phyloP scores from a whole-genome alignment of 768 basidiomycete species.

The Suillus fuscotomentosus region DNA sequence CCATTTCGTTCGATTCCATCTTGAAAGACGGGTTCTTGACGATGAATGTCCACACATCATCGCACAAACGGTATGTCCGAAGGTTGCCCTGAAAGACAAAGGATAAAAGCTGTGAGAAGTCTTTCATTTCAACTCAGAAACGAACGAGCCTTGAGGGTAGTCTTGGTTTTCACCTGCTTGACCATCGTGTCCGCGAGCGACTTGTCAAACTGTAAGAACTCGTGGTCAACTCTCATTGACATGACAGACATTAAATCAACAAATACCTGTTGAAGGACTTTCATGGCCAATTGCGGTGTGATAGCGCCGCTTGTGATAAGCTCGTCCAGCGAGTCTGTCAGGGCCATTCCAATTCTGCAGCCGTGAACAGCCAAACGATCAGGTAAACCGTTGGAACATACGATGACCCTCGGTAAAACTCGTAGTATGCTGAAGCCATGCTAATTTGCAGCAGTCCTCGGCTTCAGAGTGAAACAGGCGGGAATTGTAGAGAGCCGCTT shows the following conservation, averaged over 20 bases:
- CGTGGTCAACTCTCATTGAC: constrained; percentile 1
- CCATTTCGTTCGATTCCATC: constrained; percentile 88
- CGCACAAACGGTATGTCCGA: constrained; percentile 88
- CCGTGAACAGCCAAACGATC: not conserved
- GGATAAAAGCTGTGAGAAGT: constrained; percentile 7
- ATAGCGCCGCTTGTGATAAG: constrained; percentile 96
- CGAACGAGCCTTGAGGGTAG: constrained; percentile 75
- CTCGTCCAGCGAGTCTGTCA: constrained; percentile 98
- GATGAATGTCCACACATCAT: constrained; percentile 99
- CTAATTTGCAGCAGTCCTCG: constrained; percentile 14
- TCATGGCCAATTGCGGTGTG: constrained; percentile 97
- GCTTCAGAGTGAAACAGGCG: constrained; percentile 6
- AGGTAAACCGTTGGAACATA: constrained; percentile 40
- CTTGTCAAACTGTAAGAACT: constrained; percentile 80
- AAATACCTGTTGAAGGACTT: constrained; percentile 90
- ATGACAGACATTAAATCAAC: constrained; percentile 11
- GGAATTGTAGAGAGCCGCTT: not conserved
- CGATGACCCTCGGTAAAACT: constrained; percentile 92
- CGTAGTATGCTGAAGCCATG: constrained; percentile 87
- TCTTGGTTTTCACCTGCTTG: constrained; percentile 93
- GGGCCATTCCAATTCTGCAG: constrained; percentile 89
- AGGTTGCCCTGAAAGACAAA: constrained; percentile 67
- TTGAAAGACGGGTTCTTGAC: constrained; percentile 92
- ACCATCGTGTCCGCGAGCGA: constrained; percentile 90
- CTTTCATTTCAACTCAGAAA: constrained; percentile 2